phyloP scores from a whole-genome alignment of 805 yeast species.

The Spathaspora gorwiae region DNA sequence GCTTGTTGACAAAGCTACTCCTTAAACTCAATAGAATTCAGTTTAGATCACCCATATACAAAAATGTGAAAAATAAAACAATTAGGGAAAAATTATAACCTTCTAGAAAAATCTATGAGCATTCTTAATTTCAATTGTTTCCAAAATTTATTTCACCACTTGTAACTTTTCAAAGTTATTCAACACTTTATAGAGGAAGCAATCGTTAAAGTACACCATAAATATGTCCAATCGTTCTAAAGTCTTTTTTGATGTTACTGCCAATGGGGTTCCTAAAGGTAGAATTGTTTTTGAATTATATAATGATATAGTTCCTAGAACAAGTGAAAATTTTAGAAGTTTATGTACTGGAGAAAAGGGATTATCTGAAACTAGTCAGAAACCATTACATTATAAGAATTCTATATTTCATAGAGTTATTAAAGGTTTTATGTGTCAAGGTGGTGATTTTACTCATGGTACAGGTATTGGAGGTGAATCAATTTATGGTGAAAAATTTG shows the following conservation, averaged over 20 bases:
- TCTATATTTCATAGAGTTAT: slow-evolving; percentile 93
- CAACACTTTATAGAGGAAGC: too few relatives aligned
- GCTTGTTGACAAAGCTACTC: too few relatives aligned
- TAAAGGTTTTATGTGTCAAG: slow-evolving; percentile 86
- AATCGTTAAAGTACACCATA: too few relatives aligned
- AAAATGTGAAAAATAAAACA: too few relatives aligned
- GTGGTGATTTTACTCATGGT: slow-evolving; percentile 67
- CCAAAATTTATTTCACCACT: too few relatives aligned
- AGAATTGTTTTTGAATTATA: slow-evolving; percentile 74
- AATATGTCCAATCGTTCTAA: slow-evolving; percentile 30
- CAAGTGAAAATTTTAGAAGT: slow-evolving; percentile 86
- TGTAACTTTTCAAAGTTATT: too few relatives aligned
- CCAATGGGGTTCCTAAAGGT: slow-evolving; percentile 67
- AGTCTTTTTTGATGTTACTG: slow-evolving; percentile 74
- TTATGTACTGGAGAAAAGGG: slow-evolving; percentile 89
- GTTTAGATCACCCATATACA: too few relatives aligned
- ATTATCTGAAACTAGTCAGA: slow-evolving; percentile 47
- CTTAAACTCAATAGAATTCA: too few relatives aligned
- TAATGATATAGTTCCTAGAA: slow-evolving; percentile 74
- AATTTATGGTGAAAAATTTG: slow-evolving; percentile 55
- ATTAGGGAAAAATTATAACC: too few relatives aligned
- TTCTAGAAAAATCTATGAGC: too few relatives aligned
- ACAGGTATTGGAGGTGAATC: slow-evolving; percentile 42
- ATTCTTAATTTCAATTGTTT: too few relatives aligned
- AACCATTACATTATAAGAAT: slow-evolving; percentile 70